Evolutionary conservation across 2,329 filamentous ascomycete genomes (phyloP).

Genomic region (Cladophialophora immunda): DNA sequence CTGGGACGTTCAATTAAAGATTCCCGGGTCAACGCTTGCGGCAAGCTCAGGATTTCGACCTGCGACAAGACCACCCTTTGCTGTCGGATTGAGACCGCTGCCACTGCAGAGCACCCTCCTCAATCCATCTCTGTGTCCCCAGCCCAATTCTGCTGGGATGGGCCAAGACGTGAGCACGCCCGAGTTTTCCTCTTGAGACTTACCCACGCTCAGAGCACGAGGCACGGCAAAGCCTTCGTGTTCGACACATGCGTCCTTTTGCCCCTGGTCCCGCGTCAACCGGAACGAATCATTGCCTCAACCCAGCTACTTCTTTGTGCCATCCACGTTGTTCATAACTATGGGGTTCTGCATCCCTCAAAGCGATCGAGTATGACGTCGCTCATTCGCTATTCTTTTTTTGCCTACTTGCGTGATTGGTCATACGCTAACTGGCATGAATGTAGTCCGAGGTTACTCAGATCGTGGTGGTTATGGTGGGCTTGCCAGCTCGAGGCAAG

Average conservation of each 20-base stretch:
- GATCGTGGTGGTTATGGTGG: slow-evolving; percentile 99
- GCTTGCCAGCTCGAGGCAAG: slow-evolving; percentile 93
- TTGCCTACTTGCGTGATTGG: slow-evolving; percentile 9
- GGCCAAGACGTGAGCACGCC: slow-evolving; percentile 25
- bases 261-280: slow-evolving; percentile 1
- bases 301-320: neutral
- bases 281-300: neutral
- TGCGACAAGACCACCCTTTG: neutral
- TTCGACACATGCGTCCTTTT: slow-evolving; percentile 2
- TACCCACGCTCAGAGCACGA: slow-evolving; percentile 2
- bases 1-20: slow-evolving; percentile 2
- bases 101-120: neutral
- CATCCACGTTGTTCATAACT: neutral
- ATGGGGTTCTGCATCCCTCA: slow-evolving; percentile 29
- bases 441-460: slow-evolving; percentile 76
- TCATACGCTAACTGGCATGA: slow-evolving; percentile 26
- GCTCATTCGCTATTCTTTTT: neutral
- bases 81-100: neutral
- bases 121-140: neutral
- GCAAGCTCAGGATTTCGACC: neutral
- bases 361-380: slow-evolving; percentile 32
- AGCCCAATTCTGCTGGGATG: slow-evolving; percentile 20
- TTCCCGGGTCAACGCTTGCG: neutral
- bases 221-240: slow-evolving; percentile 10
- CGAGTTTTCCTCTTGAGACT: slow-evolving; percentile 22